Conservation (phyloP, 2,329 filamentous ascomycete genomes). For the Monosporascus sp. region DNA sequence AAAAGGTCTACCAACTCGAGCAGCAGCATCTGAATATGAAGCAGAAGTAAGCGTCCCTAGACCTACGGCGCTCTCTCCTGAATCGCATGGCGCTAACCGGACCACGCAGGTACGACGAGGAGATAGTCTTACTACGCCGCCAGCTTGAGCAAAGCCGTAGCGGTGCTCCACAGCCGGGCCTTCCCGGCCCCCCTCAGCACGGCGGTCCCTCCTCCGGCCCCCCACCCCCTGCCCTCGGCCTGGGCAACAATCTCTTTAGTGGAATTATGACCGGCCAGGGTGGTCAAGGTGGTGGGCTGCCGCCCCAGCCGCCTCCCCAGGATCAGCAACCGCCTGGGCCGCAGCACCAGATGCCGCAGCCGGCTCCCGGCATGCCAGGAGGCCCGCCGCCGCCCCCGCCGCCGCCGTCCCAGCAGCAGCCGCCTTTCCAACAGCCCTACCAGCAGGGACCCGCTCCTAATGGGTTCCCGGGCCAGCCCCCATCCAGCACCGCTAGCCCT, state of each 20-base stretch:
- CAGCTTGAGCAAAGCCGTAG: slow-evolving; percentile 76
- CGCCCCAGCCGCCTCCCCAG: slow-evolving; percentile 60
- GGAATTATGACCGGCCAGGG: slow-evolving; percentile 89
- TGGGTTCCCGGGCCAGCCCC: slow-evolving; percentile 77
- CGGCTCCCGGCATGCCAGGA: slow-evolving; percentile 60
- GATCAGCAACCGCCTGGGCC: slow-evolving; percentile 49
- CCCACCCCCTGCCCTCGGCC: slow-evolving; percentile 81
- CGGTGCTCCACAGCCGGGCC: slow-evolving; percentile 49
- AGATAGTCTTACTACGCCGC: slow-evolving; percentile 77
- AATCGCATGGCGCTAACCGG: slow-evolving; percentile 3
- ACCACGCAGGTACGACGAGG: slow-evolving; percentile 77
- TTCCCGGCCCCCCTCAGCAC: slow-evolving; percentile 68
- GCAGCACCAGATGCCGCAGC: slow-evolving; percentile 67
- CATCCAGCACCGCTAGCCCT: slow-evolving; percentile 79
- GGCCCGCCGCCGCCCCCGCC: slow-evolving; percentile 47
- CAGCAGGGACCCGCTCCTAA: slow-evolving; percentile 53
- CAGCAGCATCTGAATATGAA: slow-evolving; percentile 85
- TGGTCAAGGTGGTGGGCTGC: slow-evolving; percentile 78
- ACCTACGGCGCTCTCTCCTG: background rate
- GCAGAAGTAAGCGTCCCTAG: slow-evolving; percentile 64
- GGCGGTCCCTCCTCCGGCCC: slow-evolving; percentile 64
- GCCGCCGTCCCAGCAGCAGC: slow-evolving; percentile 57
- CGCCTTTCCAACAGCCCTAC: slow-evolving; percentile 67
- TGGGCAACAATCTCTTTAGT: slow-evolving; percentile 88
- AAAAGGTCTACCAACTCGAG: slow-evolving; percentile 91